These are phyloP conservation scores for Hirsutella thompsonii DNA, from an alignment of 2,329 filamentous ascomycete species.

Conservation along the genomic window DNA sequence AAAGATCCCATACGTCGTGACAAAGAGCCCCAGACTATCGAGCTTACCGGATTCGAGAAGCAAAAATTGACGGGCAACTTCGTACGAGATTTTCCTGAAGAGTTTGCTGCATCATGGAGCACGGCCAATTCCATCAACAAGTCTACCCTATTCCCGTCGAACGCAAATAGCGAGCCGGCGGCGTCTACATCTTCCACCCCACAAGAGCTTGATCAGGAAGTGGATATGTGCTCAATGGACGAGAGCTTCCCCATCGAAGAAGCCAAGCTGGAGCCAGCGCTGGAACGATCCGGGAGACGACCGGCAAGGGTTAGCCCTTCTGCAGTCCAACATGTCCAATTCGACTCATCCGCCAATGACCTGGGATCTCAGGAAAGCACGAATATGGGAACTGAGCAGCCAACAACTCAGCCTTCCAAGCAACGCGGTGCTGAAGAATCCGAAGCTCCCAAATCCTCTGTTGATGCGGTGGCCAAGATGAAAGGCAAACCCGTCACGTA, in stretches of 20 bases:
- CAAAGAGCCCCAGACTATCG: constrained; percentile 4
- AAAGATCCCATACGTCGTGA: constrained; percentile 5
- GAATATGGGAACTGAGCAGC: no score
- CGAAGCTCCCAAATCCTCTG: no score
- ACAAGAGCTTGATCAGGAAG: constrained; percentile 5
- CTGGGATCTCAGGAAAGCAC: no score
- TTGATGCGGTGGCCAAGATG: background rate
- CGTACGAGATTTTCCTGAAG: constrained; percentile 37
- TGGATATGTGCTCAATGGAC: constrained; percentile 24
- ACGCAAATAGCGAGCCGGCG: background rate
- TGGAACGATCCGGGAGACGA: constrained; percentile 12
- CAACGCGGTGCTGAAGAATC: no score
- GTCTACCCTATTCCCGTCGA: constrained; percentile 12
- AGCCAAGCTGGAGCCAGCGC: constrained; percentile 14
- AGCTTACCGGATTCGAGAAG: constrained; percentile 1
- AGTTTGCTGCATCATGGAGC: constrained; percentile 31
- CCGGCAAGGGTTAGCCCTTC: constrained; percentile 2
- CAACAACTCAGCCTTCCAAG: no score
- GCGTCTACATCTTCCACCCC: background rate
- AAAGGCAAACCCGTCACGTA: constrained; percentile 22
- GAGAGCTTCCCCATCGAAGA: constrained; percentile 23
- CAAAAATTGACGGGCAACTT: constrained; percentile 31
- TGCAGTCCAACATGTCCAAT: constrained; percentile 4
- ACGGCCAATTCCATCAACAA: constrained; percentile 12
- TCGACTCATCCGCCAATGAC: no score